Percentiles rank a stretch among this genome's conserved stretches.
Evolutionary conservation across 345 rosid species (phyloP).

Genomic region (Populus davidiana): DNA sequence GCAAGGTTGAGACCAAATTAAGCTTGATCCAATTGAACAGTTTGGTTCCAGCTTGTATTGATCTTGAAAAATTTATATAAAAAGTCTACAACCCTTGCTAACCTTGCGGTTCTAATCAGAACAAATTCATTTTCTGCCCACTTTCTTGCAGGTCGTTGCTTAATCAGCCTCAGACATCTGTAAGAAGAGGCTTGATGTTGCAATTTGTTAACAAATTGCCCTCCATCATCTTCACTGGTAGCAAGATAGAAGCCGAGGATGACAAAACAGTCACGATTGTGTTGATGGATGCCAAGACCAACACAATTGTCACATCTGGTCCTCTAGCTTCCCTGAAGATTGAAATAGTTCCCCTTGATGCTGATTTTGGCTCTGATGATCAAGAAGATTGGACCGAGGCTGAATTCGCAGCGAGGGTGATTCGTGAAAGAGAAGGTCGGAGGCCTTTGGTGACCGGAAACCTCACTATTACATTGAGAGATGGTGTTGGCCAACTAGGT

Average conservation of each 20-base stretch:
- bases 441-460: slow-evolving; percentile 74
- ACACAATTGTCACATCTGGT: slow-evolving; percentile 34
- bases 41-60: background rate
- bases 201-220: slow-evolving; percentile 39
- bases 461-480: slow-evolving; percentile 31
- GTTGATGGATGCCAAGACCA: slow-evolving; percentile 44
- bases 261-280: slow-evolving; percentile 41
- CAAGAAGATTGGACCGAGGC: slow-evolving; percentile 47
- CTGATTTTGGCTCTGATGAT: slow-evolving; percentile 49
- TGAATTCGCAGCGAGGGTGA: slow-evolving; percentile 42
- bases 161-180: slow-evolving; percentile 30
- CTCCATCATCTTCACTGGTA: slow-evolving; percentile 51
- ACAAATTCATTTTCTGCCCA: background rate
- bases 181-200: slow-evolving; percentile 37
- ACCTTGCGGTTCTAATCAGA: background rate
- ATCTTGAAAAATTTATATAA: background rate
- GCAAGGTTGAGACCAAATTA: background rate
- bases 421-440: slow-evolving; percentile 60
- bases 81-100: background rate
- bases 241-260: slow-evolving; percentile 47
- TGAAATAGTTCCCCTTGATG: slow-evolving; percentile 59
- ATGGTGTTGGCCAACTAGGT: slow-evolving; percentile 47
- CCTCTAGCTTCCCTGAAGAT: slow-evolving; percentile 48
- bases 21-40: background rate
- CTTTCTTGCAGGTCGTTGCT: slow-evolving; percentile 24